Evolutionary conservation across 1,284 basidiomycete genomes (phyloP).

Genomic region (Mycena citricolor): DNA sequence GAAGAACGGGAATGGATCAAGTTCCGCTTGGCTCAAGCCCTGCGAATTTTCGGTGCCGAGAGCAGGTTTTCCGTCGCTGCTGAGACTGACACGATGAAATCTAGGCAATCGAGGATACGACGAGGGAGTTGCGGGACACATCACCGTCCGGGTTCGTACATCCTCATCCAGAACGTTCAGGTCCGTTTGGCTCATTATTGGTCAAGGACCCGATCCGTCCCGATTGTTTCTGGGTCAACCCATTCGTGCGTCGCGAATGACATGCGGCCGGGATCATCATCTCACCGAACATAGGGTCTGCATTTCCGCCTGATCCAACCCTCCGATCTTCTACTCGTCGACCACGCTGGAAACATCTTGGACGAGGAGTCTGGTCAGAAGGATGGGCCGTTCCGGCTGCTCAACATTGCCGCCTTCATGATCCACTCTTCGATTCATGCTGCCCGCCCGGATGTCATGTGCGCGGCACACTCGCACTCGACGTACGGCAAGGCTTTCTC

Average conservation of each 20-base stretch:
- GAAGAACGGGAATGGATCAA: conserved; percentile 51
- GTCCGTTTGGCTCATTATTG: too few relatives aligned
- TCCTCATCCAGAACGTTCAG: conserved; percentile 22
- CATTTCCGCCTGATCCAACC: conserved; percentile 11
- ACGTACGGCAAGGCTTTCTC: conserved; percentile 62
- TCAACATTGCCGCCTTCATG: conserved; percentile 11
- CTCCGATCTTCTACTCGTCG: conserved; percentile 6
- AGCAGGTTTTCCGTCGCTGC: background rate
- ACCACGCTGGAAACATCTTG: conserved; percentile 4
- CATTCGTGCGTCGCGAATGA: conserved; percentile 34
- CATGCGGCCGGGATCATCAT: conserved; percentile 7
- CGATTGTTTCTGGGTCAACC: conserved; percentile 59
- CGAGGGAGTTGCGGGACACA: conserved; percentile 63
- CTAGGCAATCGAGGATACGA: conserved; percentile 54
- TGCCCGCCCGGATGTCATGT: conserved; percentile 58
- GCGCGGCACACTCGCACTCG: conserved; percentile 67
- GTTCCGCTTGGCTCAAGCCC: conserved; percentile 52
- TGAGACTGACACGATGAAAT: background rate
- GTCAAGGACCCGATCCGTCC: conserved; percentile 45
- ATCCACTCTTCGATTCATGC: conserved; percentile 51
- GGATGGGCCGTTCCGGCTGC: conserved; percentile 10
- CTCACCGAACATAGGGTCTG: conserved; percentile 13
- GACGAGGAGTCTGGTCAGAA: conserved; percentile 6
- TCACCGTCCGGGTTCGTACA: conserved; percentile 53
- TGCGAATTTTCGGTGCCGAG: conserved; percentile 45